Evolutionary conservation across 192 early-diverging fungal species (phyloP).

Genomic region (Coemansia sp.): DNA sequence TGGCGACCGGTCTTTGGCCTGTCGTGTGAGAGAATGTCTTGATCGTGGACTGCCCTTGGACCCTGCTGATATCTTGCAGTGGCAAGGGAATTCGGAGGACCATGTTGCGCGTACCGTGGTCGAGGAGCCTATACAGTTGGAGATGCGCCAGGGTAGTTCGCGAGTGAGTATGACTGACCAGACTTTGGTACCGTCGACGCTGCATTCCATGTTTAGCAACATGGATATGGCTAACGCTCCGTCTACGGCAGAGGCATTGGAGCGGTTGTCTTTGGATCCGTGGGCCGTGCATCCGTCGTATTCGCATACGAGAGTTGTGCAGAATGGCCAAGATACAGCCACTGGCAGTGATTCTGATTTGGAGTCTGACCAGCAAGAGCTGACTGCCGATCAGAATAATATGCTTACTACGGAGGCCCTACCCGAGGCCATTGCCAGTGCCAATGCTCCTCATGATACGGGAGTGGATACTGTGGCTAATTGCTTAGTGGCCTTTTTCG

Average conservation of each 20-base stretch:
- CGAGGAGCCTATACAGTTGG: slow-evolving; percentile 12
- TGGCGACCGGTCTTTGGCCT: slow-evolving; percentile 65
- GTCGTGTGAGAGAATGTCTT: slow-evolving; percentile 78
- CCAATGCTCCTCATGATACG: slow-evolving; percentile 52
- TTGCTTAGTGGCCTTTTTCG: slow-evolving; percentile 68
- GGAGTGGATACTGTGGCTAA: slow-evolving; percentile 73
- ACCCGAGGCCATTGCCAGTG: slow-evolving; percentile 56
- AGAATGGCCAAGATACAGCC: neutral
- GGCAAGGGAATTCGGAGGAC: slow-evolving; percentile 25
- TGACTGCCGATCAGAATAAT: neutral
- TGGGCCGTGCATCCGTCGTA: neutral
- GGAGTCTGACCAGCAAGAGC: neutral
- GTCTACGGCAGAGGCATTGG: slow-evolving; percentile 36
- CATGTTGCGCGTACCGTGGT: slow-evolving; percentile 31
- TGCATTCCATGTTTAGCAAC: slow-evolving; percentile 21
- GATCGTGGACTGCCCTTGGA: slow-evolving; percentile 61
- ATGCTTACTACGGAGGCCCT: neutral
- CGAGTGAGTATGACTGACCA: slow-evolving; percentile 34
- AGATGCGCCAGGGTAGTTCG: slow-evolving; percentile 4
- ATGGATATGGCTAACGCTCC: slow-evolving; percentile 17
- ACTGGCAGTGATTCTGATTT: neutral
- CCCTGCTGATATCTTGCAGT: slow-evolving; percentile 26
- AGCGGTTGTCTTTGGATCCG: slow-evolving; percentile 33
- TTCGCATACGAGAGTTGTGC: neutral
- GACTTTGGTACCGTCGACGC: slow-evolving; percentile 40